These are phyloP conservation scores for Lathyrus tuberosus DNA, from an alignment of 306 rosid genomes.

Conservation along the genomic window DNA sequence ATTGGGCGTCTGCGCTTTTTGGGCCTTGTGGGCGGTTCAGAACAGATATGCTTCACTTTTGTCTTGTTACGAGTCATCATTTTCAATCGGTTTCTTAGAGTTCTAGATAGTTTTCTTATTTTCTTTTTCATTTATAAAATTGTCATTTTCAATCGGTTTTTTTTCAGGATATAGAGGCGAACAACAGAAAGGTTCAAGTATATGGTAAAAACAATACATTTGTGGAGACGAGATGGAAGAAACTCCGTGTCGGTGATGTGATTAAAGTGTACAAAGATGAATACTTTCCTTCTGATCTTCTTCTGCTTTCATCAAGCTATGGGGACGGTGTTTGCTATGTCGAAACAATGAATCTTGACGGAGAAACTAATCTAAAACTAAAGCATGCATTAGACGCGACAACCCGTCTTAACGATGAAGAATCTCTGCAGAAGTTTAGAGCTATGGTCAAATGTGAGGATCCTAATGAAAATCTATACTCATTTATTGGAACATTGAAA, in stretches of 20 bases:
- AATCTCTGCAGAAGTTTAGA: constrained; percentile 52
- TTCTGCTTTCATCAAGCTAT: constrained; percentile 75
- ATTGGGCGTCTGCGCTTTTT: no score
- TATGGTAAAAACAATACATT: constrained; percentile 53
- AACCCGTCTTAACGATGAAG: constrained; percentile 54
- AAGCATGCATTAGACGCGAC: constrained; percentile 76
- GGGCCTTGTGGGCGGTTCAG: no score
- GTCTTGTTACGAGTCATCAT: constrained; percentile 13
- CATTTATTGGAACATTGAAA: constrained; percentile 68
- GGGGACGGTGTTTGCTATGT: constrained; percentile 89
- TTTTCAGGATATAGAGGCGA: constrained; percentile 78
- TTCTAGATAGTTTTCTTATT: background rate
- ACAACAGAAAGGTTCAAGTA: constrained; percentile 67
- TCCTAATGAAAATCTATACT: constrained; percentile 85
- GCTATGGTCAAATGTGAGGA: constrained; percentile 83
- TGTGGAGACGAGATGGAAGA: constrained; percentile 75
- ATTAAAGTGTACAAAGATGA: constrained; percentile 78
- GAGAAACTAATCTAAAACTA: constrained; percentile 89
- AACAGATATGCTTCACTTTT: background rate
- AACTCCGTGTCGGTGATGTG: constrained; percentile 82
- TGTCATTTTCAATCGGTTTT: constrained; percentile 1
- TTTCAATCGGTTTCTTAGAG: background rate
- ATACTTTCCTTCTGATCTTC: constrained; percentile 87
- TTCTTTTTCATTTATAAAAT: background rate
- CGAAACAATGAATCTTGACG: constrained; percentile 93